Conservation (phyloP, 495 filamentous ascomycete species). For the Penicillium canariense region DNA sequence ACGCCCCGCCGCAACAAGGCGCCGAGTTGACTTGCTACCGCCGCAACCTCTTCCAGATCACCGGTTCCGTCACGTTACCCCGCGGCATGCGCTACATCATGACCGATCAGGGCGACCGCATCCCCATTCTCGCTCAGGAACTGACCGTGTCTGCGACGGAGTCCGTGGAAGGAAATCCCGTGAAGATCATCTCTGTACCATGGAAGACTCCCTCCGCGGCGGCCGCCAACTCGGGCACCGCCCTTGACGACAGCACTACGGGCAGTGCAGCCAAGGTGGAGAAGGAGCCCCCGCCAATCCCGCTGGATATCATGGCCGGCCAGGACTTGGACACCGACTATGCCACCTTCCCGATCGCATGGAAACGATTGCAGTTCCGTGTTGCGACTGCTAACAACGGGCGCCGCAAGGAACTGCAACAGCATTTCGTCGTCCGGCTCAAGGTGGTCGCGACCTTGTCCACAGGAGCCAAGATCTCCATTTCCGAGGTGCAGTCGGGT, state of each 20-base stretch:
- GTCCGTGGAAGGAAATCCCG: slow-evolving; percentile 81
- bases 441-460: slow-evolving; percentile 70
- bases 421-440: slow-evolving; percentile 75
- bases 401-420: slow-evolving; percentile 74
- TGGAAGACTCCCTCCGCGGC: slow-evolving; percentile 71
- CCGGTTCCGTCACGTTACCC: slow-evolving; percentile 75
- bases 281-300: slow-evolving; percentile 64
- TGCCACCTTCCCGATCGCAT: slow-evolving; percentile 79
- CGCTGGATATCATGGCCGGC: slow-evolving; percentile 69
- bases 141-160: slow-evolving; percentile 84
- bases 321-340: slow-evolving; percentile 77
- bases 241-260: slow-evolving; percentile 43
- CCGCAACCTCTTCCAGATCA: slow-evolving; percentile 85
- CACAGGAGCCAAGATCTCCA: slow-evolving; percentile 63
- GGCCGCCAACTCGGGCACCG: slow-evolving; percentile 60
- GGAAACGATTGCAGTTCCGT: slow-evolving; percentile 90
- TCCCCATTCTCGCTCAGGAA: slow-evolving; percentile 70
- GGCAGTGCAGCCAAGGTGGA: slow-evolving; percentile 58
- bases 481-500: slow-evolving; percentile 69
- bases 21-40: slow-evolving; percentile 90
- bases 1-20: slow-evolving; percentile 56
- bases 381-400: slow-evolving; percentile 86
- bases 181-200: slow-evolving; percentile 89
- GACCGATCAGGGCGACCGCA: slow-evolving; percentile 74
- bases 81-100: slow-evolving; percentile 68